Percentiles rank a stretch among this genome's conserved stretches.
These are phyloP conservation scores for Closterium sp. DNA, from an alignment of 139 green algal genomes.

Conservation along the genomic window DNA sequence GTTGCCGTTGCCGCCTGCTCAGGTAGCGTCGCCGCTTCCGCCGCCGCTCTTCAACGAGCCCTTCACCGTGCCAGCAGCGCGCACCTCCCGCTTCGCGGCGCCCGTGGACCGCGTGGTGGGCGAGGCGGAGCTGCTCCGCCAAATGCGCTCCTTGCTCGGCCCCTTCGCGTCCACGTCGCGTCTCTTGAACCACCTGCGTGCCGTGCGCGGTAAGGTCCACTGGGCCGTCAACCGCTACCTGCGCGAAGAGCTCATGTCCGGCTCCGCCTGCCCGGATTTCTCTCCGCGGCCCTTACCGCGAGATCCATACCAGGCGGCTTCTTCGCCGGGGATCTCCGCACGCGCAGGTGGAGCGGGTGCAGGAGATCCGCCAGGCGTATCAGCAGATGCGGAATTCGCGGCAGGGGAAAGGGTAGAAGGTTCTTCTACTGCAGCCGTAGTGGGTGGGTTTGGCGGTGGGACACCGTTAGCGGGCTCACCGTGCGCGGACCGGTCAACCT, in stretches of 20 bases:
- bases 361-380: background rate
- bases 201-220: background rate
- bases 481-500: background rate
- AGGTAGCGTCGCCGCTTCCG: background rate
- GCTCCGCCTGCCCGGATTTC: background rate
- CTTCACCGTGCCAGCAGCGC: background rate
- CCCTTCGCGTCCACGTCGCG: background rate
- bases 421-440: background rate
- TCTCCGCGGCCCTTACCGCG: background rate
- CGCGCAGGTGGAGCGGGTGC: background rate
- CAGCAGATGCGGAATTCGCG: background rate
- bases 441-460: background rate
- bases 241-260: background rate
- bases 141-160: background rate
- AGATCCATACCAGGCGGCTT: background rate
- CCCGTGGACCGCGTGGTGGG: background rate
- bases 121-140: background rate
- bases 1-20: background rate
- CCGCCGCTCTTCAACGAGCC: background rate
- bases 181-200: background rate
- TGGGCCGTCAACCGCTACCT: background rate
- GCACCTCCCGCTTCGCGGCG: background rate
- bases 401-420: background rate
- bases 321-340: background rate
- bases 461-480: background rate